phyloP scores from a whole-genome alignment of 805 yeast species.

The Hanseniaspora taiwanica region DNA sequence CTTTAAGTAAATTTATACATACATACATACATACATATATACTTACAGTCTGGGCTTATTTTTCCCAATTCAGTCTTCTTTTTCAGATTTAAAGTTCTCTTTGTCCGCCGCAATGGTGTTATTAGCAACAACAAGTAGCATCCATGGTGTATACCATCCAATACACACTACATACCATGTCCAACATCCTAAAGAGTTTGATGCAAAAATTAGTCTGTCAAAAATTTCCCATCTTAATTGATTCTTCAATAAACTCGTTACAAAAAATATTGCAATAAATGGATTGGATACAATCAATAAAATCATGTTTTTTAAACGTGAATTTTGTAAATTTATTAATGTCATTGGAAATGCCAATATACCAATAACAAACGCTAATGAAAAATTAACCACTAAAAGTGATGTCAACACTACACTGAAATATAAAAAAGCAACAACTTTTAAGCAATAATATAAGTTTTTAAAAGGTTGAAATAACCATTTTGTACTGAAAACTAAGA shows the following conservation, averaged over 20 bases:
- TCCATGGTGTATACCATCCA: slow-evolving; percentile 83
- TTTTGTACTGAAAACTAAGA: slow-evolving; percentile 10
- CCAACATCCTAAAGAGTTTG: slow-evolving; percentile 66
- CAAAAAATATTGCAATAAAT: slow-evolving; percentile 24
- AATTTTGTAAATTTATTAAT: slow-evolving; percentile 25
- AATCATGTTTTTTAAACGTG: slow-evolving; percentile 18
- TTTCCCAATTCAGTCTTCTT: background rate
- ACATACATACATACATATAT: no score
- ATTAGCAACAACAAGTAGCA: slow-evolving; percentile 24
- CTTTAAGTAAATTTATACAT: no score
- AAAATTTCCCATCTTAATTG: slow-evolving; percentile 30
- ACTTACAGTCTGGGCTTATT: no score
- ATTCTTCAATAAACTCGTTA: slow-evolving; percentile 21
- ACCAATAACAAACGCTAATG: slow-evolving; percentile 65
- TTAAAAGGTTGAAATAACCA: slow-evolving; percentile 11
- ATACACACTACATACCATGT: slow-evolving; percentile 64
- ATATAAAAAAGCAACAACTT: slow-evolving; percentile 39
- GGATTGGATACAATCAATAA: slow-evolving; percentile 41
- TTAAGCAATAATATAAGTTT: slow-evolving; percentile 20
- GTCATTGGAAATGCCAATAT: slow-evolving; percentile 64
- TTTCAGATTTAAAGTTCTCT: background rate
- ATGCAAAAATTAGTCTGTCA: slow-evolving; percentile 43
- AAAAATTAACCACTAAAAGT: slow-evolving; percentile 68
- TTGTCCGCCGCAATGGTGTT: background rate
- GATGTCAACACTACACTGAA: slow-evolving; percentile 60